Base-by-base conservation (phyloP, 2,329 filamentous ascomycete species). In the Pseudomassariella vexata region DNA sequence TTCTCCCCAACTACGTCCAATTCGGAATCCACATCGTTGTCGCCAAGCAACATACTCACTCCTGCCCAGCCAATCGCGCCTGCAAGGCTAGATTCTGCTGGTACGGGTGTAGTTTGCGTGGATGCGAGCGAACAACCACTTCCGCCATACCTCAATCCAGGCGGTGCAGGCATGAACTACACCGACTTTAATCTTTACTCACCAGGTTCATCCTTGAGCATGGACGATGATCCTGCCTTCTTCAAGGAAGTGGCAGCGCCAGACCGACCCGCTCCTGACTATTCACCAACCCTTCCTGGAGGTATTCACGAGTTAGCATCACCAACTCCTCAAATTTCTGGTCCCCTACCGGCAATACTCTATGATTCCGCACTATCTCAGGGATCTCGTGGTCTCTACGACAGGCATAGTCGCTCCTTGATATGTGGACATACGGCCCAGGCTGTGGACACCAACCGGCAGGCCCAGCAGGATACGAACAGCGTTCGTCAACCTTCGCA, bases 151-250 rank as follows among this genome's bases (percentile, higher is more conserved):
- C 53, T 68, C 36, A 56, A 55, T 37, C 48, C 54, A 4, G 50
- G 49, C 14, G 52, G 50, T 33, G 38, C 44, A 15, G 57, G 54
- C 45, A 56, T 63, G 49, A 52, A 68, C 51, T 75, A 75, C 45
- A 54, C 63, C 42, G 71, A 75, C 56, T 76, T 76, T 57, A 68
- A 65, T 46, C 62, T 75, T 11, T 76, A 65, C 56, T 75, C 70
- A 30, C 70, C 71, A 6, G 40, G 36, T 3, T 52, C 56, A 15
- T 60, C 55, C 37, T n/a, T n/a, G n/a, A 63, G 63, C 47, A 56
- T 67, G 10, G 68, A 71, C 35, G 70, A 73, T 37, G 70, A 75
- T 26, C 57, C 55, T 52, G 36, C 41, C 28, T 34, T 45, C 16
- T 37, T 24, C 2, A 52, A 38, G 18, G 50, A 55, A 25, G 30